Evolutionary conservation across 768 basidiomycete species (phyloP), one percentile per base, ranked within the genome.

Genomic region (Boletus reticulatus): DNA sequence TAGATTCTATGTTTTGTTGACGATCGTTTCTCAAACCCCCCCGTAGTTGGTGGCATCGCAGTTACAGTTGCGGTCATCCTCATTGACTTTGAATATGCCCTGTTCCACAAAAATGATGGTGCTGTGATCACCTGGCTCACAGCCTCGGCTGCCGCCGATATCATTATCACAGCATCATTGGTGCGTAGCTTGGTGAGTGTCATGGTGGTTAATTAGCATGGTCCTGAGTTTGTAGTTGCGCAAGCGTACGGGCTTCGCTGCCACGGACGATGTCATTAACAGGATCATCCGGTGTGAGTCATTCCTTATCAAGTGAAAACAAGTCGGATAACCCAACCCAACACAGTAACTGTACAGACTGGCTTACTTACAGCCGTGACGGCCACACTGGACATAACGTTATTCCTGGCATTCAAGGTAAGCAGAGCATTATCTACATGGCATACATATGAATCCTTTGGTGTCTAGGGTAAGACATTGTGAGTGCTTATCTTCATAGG

Each of bases 101-200:
- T 67, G 32, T 74, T 78, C 57, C 61, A 66, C 41, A 54, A 67
- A 43, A 72, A 75, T 43, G 57, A 75, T 43, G 68, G 65, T 7
- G 61, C 67, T 43, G 68, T 74, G 8, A 67, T 72, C 36, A 59
- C 76, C 34, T 80, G 80, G 80, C 66, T 81, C 6, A 73, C 70
- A 2, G 68, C 73, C 31, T 76, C 76, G 6, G 71, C 72, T 11
- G 60, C 72, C 12, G 74, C 73, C 7, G 80, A 81, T 53, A 59
- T 78, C 20, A 41, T 72, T 4, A 81, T 82, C 39, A 79, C 79
- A 1, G 52, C 62, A 20, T 71, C 75, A 3, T 65, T 82, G 13
- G 78, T 79, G 7, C 72, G 68, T 69, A 73, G 75, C 58, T 61
- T 82, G 62, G 80, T 80, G 47, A 52, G 55, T 58, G 13, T 24